These are phyloP conservation scores for Suillus bovinus DNA, from an alignment of 768 basidiomycete species.

Conservation along the genomic window DNA sequence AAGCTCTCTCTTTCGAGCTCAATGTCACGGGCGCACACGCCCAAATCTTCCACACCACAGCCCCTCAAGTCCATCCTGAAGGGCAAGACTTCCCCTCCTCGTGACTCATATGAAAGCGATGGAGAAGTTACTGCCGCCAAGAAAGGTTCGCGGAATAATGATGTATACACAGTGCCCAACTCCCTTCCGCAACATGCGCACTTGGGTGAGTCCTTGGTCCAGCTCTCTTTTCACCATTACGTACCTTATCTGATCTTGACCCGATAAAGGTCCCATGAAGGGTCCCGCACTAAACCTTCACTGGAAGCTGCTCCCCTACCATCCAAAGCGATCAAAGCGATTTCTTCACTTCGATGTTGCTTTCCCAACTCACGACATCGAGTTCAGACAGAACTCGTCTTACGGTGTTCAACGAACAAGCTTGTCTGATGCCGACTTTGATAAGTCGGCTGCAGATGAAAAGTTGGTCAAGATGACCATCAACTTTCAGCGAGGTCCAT, in stretches of 20 bases:
- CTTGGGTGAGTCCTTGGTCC: conserved; percentile 21
- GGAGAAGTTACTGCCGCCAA: conserved; percentile 25
- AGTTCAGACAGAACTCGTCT: conserved; percentile 22
- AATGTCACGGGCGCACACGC: neutral
- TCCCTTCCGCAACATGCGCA: conserved; percentile 25
- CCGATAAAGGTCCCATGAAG: conserved; percentile 37
- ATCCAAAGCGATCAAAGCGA: conserved; percentile 32
- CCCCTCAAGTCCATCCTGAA: conserved; percentile 34
- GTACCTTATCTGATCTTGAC: conserved; percentile 33
- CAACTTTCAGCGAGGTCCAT: conserved; percentile 37
- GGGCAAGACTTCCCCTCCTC: conserved; percentile 18
- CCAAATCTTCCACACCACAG: neutral
- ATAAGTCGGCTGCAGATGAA: conserved; percentile 45
- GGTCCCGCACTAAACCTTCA: conserved; percentile 41
- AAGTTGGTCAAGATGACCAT: conserved; percentile 51
- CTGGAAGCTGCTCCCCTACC: conserved; percentile 51
- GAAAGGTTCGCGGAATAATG: conserved; percentile 16
- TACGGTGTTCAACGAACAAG: conserved; percentile 23
- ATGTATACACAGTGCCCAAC: conserved; percentile 22
- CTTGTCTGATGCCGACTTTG: conserved; percentile 39
- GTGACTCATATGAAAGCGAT: conserved; percentile 33
- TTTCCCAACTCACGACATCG: conserved; percentile 39
- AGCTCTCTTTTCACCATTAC: conserved; percentile 15
- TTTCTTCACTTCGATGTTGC: conserved; percentile 52
- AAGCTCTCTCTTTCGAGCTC: neutral